A percentile compares a stretch with the other conserved stretches of the same genome.
Conservation (phyloP, 768 basidiomycete species). For the Kwoniella heveanensis region DNA sequence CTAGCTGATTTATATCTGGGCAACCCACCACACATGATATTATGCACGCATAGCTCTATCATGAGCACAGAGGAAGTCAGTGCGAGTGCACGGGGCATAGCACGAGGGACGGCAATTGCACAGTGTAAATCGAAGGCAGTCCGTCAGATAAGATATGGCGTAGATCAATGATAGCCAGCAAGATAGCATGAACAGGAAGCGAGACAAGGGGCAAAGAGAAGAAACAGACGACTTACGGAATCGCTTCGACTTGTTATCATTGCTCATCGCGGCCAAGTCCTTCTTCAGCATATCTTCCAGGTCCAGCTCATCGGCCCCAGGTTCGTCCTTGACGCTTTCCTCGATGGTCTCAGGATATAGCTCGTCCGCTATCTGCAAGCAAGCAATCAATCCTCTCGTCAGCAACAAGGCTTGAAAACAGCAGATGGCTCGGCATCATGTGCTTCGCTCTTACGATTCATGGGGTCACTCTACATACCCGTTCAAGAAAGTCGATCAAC, state of each 20-base stretch:
- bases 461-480: constrained; percentile 12
- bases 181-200: too few species aligned
- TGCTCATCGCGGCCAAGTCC: constrained; percentile 36
- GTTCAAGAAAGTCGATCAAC: constrained; percentile 42
- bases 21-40: constrained; percentile 43
- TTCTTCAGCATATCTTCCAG: constrained; percentile 42
- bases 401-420: too few species aligned
- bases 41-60: constrained; percentile 43
- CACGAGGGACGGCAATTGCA: too few species aligned
- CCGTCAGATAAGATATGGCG: too few species aligned
- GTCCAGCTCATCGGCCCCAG: constrained; percentile 31
- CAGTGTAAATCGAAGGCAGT: neutral
- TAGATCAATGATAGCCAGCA: too few species aligned
- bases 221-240: constrained; percentile 35
- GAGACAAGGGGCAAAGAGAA: neutral
- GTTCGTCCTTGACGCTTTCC: constrained; percentile 15
- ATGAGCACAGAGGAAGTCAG: too few species aligned
- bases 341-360: constrained; percentile 44
- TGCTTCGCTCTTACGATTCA: too few species aligned
- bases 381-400: too few species aligned
- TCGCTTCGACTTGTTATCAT: constrained; percentile 36
- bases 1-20: too few species aligned
- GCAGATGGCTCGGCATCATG: too few species aligned
- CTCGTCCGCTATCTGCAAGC: constrained; percentile 42
- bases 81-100: too few species aligned